phyloP scores from a whole-genome alignment of 192 early-diverging fungal species.

The Chytriomyces sp. region DNA sequence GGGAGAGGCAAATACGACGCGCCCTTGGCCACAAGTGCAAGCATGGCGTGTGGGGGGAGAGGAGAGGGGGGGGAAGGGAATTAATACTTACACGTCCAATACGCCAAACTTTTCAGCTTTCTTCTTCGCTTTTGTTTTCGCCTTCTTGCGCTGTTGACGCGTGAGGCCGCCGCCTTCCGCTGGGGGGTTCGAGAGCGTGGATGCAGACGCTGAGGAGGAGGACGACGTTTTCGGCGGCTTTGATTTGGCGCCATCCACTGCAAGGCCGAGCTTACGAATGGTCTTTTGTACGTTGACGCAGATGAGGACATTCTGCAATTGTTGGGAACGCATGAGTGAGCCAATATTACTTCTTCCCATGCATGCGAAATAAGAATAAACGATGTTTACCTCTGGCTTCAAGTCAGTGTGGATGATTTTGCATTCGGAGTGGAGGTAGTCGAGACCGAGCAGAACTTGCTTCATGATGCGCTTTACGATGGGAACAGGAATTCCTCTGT shows the following conservation, averaged over 20 bases:
- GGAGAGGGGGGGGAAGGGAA: not conserved
- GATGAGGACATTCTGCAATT: constrained; percentile 77
- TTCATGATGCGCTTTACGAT: constrained; percentile 90
- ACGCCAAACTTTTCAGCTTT: too few relatives aligned
- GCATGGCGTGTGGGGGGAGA: too few relatives aligned
- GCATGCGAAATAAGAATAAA: too few relatives aligned
- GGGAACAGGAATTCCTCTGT: constrained; percentile 82
- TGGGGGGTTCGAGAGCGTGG: too few relatives aligned
- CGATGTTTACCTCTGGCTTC: constrained; percentile 94
- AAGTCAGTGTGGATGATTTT: constrained; percentile 97
- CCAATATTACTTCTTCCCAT: too few relatives aligned
- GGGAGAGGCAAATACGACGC: too few relatives aligned
- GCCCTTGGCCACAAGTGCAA: too few relatives aligned
- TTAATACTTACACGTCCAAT: constrained; percentile 13
- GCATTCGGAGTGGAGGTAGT: constrained; percentile 93
- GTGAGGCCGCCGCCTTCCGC: constrained; percentile 39
- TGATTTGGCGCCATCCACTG: not conserved
- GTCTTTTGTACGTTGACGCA: constrained; percentile 87
- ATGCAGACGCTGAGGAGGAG: not conserved
- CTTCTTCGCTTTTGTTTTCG: constrained; percentile 53
- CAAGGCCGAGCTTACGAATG: constrained; percentile 55
- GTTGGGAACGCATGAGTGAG: not conserved
- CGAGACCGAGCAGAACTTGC: constrained; percentile 89
- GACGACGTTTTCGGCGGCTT: not conserved
- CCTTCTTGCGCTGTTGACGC: constrained; percentile 58